Conservation (phyloP, 2,329 filamentous ascomycete genomes). For the Calonectria leucothoes region DNA sequence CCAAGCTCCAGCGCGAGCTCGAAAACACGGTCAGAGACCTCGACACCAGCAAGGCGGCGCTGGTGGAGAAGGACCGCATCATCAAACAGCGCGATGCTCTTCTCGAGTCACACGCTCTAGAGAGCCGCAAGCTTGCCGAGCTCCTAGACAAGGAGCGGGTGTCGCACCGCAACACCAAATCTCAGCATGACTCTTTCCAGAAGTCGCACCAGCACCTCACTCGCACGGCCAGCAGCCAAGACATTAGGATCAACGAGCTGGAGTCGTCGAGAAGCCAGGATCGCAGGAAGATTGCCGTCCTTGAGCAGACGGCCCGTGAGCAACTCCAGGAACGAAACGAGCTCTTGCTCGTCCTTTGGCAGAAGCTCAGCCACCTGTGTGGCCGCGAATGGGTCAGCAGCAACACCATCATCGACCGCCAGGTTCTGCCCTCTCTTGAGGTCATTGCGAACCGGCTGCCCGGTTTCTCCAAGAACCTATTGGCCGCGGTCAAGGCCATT, state of each 20-base stretch:
- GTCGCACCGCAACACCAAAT: slow-evolving; percentile 85
- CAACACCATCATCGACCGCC: slow-evolving; percentile 89
- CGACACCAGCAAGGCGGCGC: slow-evolving; percentile 78
- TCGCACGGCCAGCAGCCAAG: slow-evolving; percentile 87
- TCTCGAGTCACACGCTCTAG: slow-evolving; percentile 88
- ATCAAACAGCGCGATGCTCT: slow-evolving; percentile 90
- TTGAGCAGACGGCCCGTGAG: slow-evolving; percentile 86
- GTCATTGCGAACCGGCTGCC: slow-evolving; percentile 87
- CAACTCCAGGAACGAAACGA: slow-evolving; percentile 92
- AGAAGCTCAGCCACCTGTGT: slow-evolving; percentile 84
- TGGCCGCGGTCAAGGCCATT: slow-evolving; percentile 87
- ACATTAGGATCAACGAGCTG: slow-evolving; percentile 85
- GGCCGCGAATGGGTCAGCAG: slow-evolving; percentile 92
- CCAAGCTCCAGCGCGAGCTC: slow-evolving; percentile 87
- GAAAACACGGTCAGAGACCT: slow-evolving; percentile 87
- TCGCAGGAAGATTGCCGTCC: slow-evolving; percentile 77
- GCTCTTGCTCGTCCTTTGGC: slow-evolving; percentile 90
- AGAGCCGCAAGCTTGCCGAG: slow-evolving; percentile 86
- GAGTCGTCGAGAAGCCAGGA: slow-evolving; percentile 84
- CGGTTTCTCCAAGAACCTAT: slow-evolving; percentile 89
- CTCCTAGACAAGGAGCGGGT: slow-evolving; percentile 92
- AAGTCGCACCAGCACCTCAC: slow-evolving; percentile 88
- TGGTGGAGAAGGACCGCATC: slow-evolving; percentile 91
- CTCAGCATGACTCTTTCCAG: slow-evolving; percentile 88
- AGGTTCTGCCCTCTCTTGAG: slow-evolving; percentile 84